Base-by-base conservation (phyloP, 139 green algal genomes). In the Microglena sp. region DNA sequence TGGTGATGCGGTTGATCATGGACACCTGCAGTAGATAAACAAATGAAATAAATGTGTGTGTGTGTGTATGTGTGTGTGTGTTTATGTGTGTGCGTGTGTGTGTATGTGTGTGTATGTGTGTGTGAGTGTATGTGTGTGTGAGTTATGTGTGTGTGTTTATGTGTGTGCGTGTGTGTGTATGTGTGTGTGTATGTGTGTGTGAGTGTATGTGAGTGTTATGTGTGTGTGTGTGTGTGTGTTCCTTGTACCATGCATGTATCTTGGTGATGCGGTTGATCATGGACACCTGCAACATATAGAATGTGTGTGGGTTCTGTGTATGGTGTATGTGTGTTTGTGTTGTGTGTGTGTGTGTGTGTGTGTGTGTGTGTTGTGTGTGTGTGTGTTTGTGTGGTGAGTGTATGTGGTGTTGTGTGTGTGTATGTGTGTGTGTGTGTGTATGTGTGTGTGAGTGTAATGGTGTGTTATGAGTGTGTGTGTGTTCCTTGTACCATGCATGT, bases 1-100 rank as follows among this genome's bases (percentile, higher is more conserved):
- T 64, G 31, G 43, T 64, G 31, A 28, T 45, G 18, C 56, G 56
- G 56, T 64, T 64, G 56, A 64, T 64, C 56, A 64, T 64, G 56
- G 40, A 24, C 15, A 50, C 40, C 40, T 50, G 40, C n/a, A n/a
- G n/a, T n/a, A n/a, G n/a, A n/a, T n/a, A n/a, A n/a, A n/a, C n/a
- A n/a, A n/a, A n/a, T n/a, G n/a, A n/a, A n/a, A n/a, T n/a, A n/a
- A n/a, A n/a, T 50, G 40, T 50, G 40, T 50, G 40, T 50, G 40
- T 50, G 40, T 50, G 40, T 50, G 40, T 50, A 18, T 18, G 18
- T 18, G 40, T 18, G 40, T 50, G 40, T 50, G 40, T 18, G 18
- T 50, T 11, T 50, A 18, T 50, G 40, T 50, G 40, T 50, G 11
- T 50, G 40, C 18, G 40, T 50, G 40, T 50, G 40, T 50, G 40